Conservation (phyloP, 148 eudicot species). For the Vaccinium corymbosum region DNA sequence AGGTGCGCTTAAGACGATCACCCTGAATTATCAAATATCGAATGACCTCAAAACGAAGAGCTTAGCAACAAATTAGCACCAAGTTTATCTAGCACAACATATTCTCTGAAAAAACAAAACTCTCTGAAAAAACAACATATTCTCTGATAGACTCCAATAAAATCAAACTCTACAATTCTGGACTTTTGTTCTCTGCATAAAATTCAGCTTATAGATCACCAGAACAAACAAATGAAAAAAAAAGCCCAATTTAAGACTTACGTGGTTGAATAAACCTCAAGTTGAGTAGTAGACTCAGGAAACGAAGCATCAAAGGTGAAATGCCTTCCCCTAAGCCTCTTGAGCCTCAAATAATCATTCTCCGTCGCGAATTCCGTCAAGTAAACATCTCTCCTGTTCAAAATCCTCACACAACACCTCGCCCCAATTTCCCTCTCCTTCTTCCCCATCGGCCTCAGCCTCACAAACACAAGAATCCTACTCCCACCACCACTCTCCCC, state of each 20-base stretch:
- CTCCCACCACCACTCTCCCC: constrained; percentile 27
- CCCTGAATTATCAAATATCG: neutral
- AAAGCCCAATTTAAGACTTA: constrained; percentile 33
- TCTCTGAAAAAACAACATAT: no score
- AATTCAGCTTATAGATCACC: neutral
- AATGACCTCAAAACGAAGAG: no score
- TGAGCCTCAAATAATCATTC: constrained; percentile 74
- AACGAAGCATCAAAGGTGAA: constrained; percentile 84
- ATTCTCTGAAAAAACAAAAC: neutral
- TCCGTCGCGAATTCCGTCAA: constrained; percentile 70
- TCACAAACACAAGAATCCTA: constrained; percentile 77
- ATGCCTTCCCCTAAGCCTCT: constrained; percentile 83
- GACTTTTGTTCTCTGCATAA: neutral
- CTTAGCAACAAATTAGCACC: neutral
- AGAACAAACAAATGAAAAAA: neutral
- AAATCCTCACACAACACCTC: constrained; percentile 61
- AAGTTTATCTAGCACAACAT: neutral
- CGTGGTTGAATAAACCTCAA: constrained; percentile 80
- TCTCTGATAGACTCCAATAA: neutral
- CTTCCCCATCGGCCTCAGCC: constrained; percentile 81
- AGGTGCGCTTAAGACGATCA: neutral
- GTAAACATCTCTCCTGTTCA: constrained; percentile 67
- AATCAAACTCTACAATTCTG: neutral
- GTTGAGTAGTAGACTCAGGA: constrained; percentile 63
- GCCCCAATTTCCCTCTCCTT: constrained; percentile 67